phyloP scores from a whole-genome alignment of 2,329 filamentous ascomycete genomes.

The Ophiostoma sp. region DNA sequence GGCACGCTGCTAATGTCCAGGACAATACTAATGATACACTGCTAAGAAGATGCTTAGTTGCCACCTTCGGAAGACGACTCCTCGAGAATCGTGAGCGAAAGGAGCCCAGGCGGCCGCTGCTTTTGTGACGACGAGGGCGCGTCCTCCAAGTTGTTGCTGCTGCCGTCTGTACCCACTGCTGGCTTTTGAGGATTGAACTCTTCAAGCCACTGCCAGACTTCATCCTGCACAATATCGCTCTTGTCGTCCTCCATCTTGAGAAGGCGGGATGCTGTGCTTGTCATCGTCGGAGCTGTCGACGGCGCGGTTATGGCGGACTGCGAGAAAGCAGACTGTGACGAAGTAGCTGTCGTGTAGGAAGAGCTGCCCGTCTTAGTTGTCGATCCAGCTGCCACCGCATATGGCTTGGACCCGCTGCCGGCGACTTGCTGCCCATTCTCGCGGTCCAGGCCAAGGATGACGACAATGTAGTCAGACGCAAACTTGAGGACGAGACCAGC shows the following conservation, averaged over 20 bases:
- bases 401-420: not conserved
- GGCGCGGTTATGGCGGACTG: not conserved
- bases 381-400: not conserved
- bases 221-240: slow-evolving; percentile 18
- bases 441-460: slow-evolving; percentile 43
- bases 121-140: not conserved
- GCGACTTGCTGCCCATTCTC: not conserved
- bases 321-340: not conserved
- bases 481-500: slow-evolving; percentile 57
- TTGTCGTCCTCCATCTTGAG: slow-evolving; percentile 15
- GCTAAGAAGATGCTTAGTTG: not conserved
- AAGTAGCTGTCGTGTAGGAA: not conserved
- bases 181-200: slow-evolving; percentile 24
- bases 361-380: not conserved
- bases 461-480: slow-evolving; percentile 50
- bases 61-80: slow-evolving; percentile 24
- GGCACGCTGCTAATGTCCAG: not conserved
- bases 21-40: not conserved
- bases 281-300: not conserved
- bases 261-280: not conserved
- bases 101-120: slow-evolving; percentile 13
- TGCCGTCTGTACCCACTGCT: not conserved
- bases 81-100: slow-evolving; percentile 25
- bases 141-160: not conserved
- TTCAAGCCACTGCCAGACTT: slow-evolving; percentile 28